phyloP scores from a whole-genome alignment of 164 flowering plant species.

The Dillenia turbinata region DNA sequence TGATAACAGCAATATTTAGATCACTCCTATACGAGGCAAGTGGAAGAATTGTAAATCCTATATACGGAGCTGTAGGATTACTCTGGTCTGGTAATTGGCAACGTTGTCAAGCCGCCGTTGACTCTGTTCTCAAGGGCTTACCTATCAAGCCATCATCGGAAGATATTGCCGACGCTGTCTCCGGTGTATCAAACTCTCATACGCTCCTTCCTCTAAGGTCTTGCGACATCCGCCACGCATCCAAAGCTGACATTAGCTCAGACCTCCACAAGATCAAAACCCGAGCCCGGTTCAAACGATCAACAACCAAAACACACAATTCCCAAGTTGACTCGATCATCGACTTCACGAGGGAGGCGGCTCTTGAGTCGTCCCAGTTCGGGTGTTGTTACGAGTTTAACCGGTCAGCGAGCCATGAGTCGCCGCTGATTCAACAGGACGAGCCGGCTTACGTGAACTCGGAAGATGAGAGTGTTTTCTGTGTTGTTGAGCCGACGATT shows the following conservation, averaged over 20 bases:
- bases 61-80: slow-evolving; percentile 47
- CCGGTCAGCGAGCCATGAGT: too few species aligned
- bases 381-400: too few species aligned
- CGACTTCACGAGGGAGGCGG: too few species aligned
- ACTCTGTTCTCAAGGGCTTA: slow-evolving; percentile 34
- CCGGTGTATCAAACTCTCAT: neutral
- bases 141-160: slow-evolving; percentile 17
- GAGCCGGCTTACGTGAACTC: too few species aligned
- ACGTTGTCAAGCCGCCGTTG: slow-evolving; percentile 45
- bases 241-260: neutral
- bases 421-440: too few species aligned
- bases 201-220: slow-evolving; percentile 17
- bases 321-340: too few species aligned
- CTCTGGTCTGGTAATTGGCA: slow-evolving; percentile 45
- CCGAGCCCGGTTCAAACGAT: too few species aligned
- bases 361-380: too few species aligned
- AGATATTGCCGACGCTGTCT: neutral
- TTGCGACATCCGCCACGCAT: slow-evolving; percentile 44
- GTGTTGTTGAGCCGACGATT: too few species aligned
- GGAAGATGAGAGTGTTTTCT: too few species aligned
- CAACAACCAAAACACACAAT: too few species aligned
- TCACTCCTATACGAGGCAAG: slow-evolving; percentile 59
- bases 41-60: slow-evolving; percentile 49
- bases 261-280: too few species aligned
- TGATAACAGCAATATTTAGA: slow-evolving; percentile 36